Evolutionary conservation across 257 asterid genomes (phyloP), one percentile per base, ranked within the genome.

Genomic region (Lantana camara): DNA sequence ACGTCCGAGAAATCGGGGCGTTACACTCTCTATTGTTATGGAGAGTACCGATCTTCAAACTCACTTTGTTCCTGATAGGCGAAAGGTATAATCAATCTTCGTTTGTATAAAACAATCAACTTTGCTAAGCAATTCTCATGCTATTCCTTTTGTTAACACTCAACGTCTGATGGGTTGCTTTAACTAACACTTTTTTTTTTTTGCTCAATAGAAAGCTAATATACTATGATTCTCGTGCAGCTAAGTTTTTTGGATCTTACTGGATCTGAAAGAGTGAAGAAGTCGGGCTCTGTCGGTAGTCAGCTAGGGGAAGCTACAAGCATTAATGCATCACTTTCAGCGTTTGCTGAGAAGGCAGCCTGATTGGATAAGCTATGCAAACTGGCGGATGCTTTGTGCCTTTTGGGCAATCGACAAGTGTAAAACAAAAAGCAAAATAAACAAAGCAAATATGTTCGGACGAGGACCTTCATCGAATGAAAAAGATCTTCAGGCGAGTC

Each of bases 221-320:
- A 6, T 16, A 24, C 24, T 56, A 40, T 74, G 37, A 23, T 63
- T 17, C 52, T 65, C 7, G 21, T 75, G 74, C 93, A 94, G 99
- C 75, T 94, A 57, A 94, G 99, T 74, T 94, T 94, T 69, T 98
- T 90, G 37, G 99, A 94, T 80, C 96, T 94, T 64, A 96, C 99
- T 64, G 99, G 99, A 57, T 94, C 99, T 0, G 98, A 94, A 78
- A 83, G 99, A 78, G 76, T 90, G 29, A 94, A 94, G 71, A 94
- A 94, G 52, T 94, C 98, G 0, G 96, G 99, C 48, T 94, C 99
- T 71, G 73, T 88, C 7, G 99, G 99, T 16, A 84, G 68, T 60
- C 95, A 90, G 56, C 63, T 94, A 48, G 90, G 86, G 77, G 99
- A 94, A 81, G 96, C 99, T 40, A 98, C 90, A 67, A 94, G 98